A percentile compares a stretch with the other conserved stretches of the same genome.
Evolutionary conservation across 768 basidiomycete genomes (phyloP).

Genomic region (Tulasnella sp.): DNA sequence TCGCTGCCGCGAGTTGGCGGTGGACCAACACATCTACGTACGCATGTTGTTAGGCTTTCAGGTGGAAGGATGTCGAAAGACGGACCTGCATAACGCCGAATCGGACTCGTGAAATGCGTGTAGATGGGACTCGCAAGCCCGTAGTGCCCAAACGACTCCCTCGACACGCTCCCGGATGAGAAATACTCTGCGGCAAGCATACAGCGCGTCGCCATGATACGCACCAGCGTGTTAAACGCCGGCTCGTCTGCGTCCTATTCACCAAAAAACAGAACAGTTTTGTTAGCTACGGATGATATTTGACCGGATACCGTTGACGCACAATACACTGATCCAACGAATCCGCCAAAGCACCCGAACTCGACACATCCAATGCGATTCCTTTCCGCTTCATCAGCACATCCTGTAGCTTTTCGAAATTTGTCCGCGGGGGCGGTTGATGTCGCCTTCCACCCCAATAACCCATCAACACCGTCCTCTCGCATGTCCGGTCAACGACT

Average conservation of each 20-base stretch:
- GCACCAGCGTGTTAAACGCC: constrained; percentile 91
- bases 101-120: constrained; percentile 97
- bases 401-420: constrained; percentile 93
- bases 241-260: constrained; percentile 66
- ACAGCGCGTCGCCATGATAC: constrained; percentile 98
- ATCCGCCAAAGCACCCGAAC: constrained; percentile 75
- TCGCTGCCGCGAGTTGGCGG: constrained; percentile 84
- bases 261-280: too few species aligned
- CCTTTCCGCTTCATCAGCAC: constrained; percentile 77
- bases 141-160: constrained; percentile 92
- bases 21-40: constrained; percentile 77
- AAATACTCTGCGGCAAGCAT: constrained; percentile 99
- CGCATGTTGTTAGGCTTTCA: neutral
- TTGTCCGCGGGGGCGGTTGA: constrained; percentile 77
- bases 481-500: constrained; percentile 12
- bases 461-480: neutral
- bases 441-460: constrained; percentile 72
- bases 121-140: constrained; percentile 96
- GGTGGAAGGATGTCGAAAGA: neutral
- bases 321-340: constrained; percentile 84
- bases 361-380: constrained; percentile 75
- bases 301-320: constrained; percentile 26
- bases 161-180: constrained; percentile 83
- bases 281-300: constrained; percentile 12
- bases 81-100: constrained; percentile 86